Conservation (phyloP, 805 yeast species). For the Saturnispora dispora region DNA sequence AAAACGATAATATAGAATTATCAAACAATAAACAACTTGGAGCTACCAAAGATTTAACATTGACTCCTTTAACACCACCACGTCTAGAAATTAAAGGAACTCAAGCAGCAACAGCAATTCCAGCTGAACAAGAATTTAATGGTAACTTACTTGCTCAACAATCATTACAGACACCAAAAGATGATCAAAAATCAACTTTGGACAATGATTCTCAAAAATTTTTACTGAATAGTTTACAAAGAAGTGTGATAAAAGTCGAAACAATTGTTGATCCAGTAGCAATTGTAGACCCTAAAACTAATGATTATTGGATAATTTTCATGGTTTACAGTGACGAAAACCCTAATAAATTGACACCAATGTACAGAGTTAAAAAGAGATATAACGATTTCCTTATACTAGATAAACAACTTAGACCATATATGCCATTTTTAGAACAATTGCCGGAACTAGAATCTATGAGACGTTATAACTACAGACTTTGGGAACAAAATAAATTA, state of each 20-base stretch:
- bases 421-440: constrained; percentile 21
- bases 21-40: neutral
- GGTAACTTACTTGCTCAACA: neutral
- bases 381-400: constrained; percentile 51
- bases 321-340: constrained; percentile 53
- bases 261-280: constrained; percentile 25
- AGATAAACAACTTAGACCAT: constrained; percentile 50
- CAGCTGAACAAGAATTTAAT: neutral
- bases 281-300: constrained; percentile 27
- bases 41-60: neutral
- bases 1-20: neutral
- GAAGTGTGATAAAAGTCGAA: constrained; percentile 24
- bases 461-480: constrained; percentile 21
- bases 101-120: neutral
- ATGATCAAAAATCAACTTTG: neutral
- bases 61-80: neutral
- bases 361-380: constrained; percentile 62
- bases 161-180: neutral
- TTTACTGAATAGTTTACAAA: constrained; percentile 22
- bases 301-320: constrained; percentile 54
- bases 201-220: constrained; percentile 18
- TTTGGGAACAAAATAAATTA: constrained; percentile 28
- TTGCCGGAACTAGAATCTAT: constrained; percentile 22
- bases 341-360: constrained; percentile 43
- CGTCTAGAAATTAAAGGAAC: neutral